Evolutionary conservation across 2,329 filamentous ascomycete genomes (phyloP), one percentile per base, ranked within the genome.

Genomic region (Calcarisporium arbuscula): DNA sequence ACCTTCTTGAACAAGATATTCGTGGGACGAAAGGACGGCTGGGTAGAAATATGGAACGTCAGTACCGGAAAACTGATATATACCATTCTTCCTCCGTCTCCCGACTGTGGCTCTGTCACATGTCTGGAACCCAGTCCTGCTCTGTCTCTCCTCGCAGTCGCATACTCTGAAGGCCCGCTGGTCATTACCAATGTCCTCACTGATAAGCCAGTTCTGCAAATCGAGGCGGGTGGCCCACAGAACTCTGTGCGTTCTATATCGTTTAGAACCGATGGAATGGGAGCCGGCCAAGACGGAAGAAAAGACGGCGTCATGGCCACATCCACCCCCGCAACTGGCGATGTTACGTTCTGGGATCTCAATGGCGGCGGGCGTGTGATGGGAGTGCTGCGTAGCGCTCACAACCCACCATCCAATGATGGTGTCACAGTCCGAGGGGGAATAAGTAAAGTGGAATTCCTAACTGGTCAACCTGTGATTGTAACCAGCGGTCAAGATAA

Each of bases 1-100:
- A 96, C 92, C 0, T 94, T 88, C 58, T 62, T 98, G 41, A 98
- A 98, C 69, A 98, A 98, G 61, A 76, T 98, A 28, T 87, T 96
- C 45, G 84, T 87, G 4, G 94, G 87, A 8, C 80, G 87, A 49
- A 76, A 75, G 43, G 88, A 98, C 56, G 92, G 92, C 6, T 83
- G 80, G 58, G 81, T 95, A 8, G 92, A 98, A 54, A 94, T 98
- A 32, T 98, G 92, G 90, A 98, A 98, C 54, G 68, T 98, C 41
- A 94, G 84, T 54, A 95, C 86, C 4, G 89, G 77, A 30, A 95
- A 94, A 58, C 70, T 95, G 35, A 77, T 98, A 19, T 94, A 95
- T 59, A 94, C 88, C 3, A 81, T 98, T 33, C 66, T 92, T 11
- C 85, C 92, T 1, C 80, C 85, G 1, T 74, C 75, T 8, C 68